Base-by-base conservation (phyloP, 2,329 filamentous ascomycete genomes). In the Exophiala bonariae region DNA sequence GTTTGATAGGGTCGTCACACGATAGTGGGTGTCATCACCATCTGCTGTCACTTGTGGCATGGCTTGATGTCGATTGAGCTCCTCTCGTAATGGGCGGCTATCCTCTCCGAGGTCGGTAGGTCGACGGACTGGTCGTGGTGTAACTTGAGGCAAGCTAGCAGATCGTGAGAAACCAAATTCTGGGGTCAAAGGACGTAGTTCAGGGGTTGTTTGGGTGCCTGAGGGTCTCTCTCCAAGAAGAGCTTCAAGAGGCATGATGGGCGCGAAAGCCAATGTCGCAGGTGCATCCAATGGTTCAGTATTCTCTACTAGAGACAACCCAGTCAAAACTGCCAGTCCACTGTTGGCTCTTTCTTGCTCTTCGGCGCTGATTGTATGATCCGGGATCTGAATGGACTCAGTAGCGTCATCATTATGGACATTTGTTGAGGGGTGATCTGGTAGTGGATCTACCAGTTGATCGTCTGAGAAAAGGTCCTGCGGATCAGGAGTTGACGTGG, bases 41-140 rank as follows among this genome's bases (percentile, higher is more conserved):
- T 41, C 20, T 3, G 20, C 43, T n/a, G 28, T 6, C 23, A 26
- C n/a, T 33, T 30, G 30, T 20, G 31, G 31, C 17, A 33, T 20
- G 3, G 43, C 28, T n/a, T 26, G 19, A 28, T 36, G 38, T 4
- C 14, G 47, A 31, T 37, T 37, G 11, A 43, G 28, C 20, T 43
- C 42, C 31, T 43, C 34, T 26, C 47, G 30, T 7, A 36, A 37
- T 2, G 52, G 34, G 6, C 33, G 38, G 28, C 39, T 34, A 9
- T 52, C 44, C 35, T 57, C 51, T 26, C 53, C 50, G 18, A 54
- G 41, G 20, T 58, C 54, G 19, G 55, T 58, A 9, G 50, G 48
- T n/a, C 55, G 53, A 14, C 57, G 51, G 6, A 55, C 44, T 18
- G 53, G 53, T 33, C 53, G 34, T 22, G 41, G 52, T 10, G 40